phyloP scores from a whole-genome alignment of 129 eudicot genomes.

The Calendula officinalis region DNA sequence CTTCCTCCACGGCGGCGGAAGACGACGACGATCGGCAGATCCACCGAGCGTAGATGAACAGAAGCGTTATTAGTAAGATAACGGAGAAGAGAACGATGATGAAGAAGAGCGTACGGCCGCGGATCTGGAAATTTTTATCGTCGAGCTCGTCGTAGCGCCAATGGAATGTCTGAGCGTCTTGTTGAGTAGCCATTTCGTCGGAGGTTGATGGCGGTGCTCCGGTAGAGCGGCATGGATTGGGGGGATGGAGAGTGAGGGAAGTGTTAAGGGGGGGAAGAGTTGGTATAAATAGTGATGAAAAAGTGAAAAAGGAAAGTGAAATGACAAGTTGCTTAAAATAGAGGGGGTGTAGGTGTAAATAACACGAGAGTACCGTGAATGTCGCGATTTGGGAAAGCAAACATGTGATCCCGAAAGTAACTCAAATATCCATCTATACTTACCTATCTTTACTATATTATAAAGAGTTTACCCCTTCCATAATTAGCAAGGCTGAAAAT shows the following conservation, averaged over 20 bases:
- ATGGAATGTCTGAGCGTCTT: constrained; percentile 42
- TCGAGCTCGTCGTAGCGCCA: constrained; percentile 82
- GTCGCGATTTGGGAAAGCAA: constrained; percentile 30
- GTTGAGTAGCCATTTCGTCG: constrained; percentile 35
- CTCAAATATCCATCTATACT: constrained; percentile 19
- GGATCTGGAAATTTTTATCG: constrained; percentile 74
- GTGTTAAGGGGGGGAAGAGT: background rate
- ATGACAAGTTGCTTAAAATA: constrained; percentile 8
- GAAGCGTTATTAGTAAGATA: constrained; percentile 40
- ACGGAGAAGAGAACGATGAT: constrained; percentile 60
- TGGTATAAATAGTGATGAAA: constrained; percentile 24
- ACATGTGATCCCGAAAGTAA: constrained; percentile 35
- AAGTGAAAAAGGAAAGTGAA: background rate
- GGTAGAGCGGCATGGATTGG: constrained; percentile 30
- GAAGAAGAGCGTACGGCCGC: constrained; percentile 73
- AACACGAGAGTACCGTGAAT: constrained; percentile 29
- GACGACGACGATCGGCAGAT: constrained; percentile 51
- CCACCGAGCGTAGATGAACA: constrained; percentile 74
- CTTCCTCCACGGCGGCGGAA: constrained; percentile 26
- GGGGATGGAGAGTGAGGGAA: background rate
- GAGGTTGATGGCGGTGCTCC: background rate
- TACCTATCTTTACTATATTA: no score
- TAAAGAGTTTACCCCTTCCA: no score
- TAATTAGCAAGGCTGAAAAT: no score
- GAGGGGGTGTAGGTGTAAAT: constrained; percentile 22